phyloP scores from a whole-genome alignment of 768 basidiomycete genomes.

The Gelatoporia subvermispora region DNA sequence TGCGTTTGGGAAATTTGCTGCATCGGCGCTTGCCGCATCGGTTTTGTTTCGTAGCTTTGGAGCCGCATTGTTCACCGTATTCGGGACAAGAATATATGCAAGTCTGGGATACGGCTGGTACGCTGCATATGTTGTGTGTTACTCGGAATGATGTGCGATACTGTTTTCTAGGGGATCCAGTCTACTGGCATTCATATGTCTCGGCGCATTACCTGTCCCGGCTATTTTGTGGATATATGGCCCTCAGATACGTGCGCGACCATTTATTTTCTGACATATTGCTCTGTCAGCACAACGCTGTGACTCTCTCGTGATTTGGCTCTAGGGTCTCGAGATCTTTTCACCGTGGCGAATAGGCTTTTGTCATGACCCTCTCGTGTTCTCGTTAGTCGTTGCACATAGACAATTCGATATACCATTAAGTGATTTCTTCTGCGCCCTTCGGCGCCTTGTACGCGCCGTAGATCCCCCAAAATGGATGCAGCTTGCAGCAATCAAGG shows the following conservation, averaged over 20 bases:
- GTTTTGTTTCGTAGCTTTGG: not conserved
- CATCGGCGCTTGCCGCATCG: constrained; percentile 1
- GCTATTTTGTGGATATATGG: not conserved
- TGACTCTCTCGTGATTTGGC: too few species aligned
- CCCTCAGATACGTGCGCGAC: not conserved
- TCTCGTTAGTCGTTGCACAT: too few species aligned
- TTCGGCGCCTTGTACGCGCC: too few species aligned
- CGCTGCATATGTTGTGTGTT: not conserved
- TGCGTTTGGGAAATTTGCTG: not conserved
- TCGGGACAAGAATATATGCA: not conserved
- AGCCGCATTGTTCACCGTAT: not conserved
- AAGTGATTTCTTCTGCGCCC: too few species aligned
- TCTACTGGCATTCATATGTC: constrained; percentile 1
- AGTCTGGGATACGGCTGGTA: constrained; percentile 3
- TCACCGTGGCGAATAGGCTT: too few species aligned
- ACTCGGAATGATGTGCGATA: not conserved
- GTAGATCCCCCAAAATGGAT: too few species aligned
- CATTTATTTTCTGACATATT: not conserved
- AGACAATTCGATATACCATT: too few species aligned
- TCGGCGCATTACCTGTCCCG: not conserved
- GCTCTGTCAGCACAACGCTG: too few species aligned
- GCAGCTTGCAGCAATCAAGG: too few species aligned
- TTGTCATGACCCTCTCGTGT: too few species aligned
- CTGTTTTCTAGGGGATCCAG: not conserved
- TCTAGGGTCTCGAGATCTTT: too few species aligned